Evolutionary conservation across 2,329 filamentous ascomycete species (phyloP).

Genomic region (Clonostachys solani): DNA sequence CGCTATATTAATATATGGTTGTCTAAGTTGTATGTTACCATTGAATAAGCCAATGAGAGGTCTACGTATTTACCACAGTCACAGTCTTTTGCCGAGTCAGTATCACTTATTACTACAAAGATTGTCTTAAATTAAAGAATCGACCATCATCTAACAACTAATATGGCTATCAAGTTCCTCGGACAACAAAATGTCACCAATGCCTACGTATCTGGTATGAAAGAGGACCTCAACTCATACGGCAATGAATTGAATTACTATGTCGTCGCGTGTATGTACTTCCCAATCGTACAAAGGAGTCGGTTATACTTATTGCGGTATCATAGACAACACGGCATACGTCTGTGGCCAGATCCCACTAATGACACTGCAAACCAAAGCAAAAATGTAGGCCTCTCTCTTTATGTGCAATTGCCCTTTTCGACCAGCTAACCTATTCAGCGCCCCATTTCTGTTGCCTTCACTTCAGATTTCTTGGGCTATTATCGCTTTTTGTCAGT

Average conservation of each 20-base stretch:
- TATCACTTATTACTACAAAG: not conserved
- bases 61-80: not conserved
- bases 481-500: conserved; percentile 17
- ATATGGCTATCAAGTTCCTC: conserved; percentile 1
- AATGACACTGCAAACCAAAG: conserved; percentile 18
- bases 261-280: conserved; percentile 17
- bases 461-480: conserved; percentile 14
- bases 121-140: not conserved
- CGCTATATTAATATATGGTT: conserved; percentile 13
- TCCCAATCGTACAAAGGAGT: not conserved
- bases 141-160: not conserved
- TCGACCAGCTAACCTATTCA: conserved; percentile 2
- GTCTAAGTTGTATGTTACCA: conserved; percentile 12
- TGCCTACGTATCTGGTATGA: conserved; percentile 30
- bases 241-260: conserved; percentile 22
- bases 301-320: not conserved
- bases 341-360: conserved; percentile 16
- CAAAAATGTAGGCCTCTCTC: conserved; percentile 10
- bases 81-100: conserved; percentile 6
- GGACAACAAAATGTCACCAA: conserved; percentile 20
- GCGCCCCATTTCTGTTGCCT: conserved; percentile 14
- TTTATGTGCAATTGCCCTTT: not conserved
- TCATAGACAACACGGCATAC: conserved; percentile 32
- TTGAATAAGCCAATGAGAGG: not conserved
- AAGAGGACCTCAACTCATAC: conserved; percentile 19